phyloP scores from a whole-genome alignment of 345 rosid species.

The Turnera subulata region DNA sequence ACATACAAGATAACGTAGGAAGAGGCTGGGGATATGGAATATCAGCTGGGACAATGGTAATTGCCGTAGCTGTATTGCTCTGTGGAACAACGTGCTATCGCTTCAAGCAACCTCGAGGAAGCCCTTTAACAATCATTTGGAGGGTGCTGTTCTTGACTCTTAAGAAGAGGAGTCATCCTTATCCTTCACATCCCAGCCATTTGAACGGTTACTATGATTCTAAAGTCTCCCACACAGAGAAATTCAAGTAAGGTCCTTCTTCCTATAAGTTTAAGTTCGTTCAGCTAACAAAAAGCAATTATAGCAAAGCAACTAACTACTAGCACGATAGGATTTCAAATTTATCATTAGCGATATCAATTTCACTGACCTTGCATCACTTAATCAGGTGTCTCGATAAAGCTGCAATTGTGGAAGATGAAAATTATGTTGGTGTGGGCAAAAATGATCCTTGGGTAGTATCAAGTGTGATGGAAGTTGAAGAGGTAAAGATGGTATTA shows the following conservation, averaged over 20 bases:
- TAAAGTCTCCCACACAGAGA: conserved; percentile 51
- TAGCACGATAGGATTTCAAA: too few species aligned
- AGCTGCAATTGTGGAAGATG: conserved; percentile 54
- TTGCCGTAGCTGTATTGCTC: conserved; percentile 55
- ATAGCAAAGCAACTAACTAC: too few species aligned
- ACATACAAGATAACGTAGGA: conserved; percentile 82
- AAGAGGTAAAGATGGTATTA: conserved; percentile 76
- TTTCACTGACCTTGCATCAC: background rate
- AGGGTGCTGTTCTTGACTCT: conserved; percentile 68
- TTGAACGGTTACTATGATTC: conserved; percentile 56
- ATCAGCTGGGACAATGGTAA: conserved; percentile 73
- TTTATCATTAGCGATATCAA: too few species aligned
- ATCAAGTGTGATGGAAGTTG: conserved; percentile 71
- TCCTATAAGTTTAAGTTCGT: background rate
- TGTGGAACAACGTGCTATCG: conserved; percentile 63
- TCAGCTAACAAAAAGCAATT: background rate
- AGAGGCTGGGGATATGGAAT: conserved; percentile 95
- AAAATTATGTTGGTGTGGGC: conserved; percentile 20
- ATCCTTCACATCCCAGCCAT: conserved; percentile 54
- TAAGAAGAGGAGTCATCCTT: conserved; percentile 55
- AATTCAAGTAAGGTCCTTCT: conserved; percentile 40
- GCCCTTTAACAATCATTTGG: conserved; percentile 81
- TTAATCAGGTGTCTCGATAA: conserved; percentile 63
- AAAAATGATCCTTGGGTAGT: conserved; percentile 53
- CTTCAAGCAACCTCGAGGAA: conserved; percentile 69